phyloP scores from a whole-genome alignment of 2,329 filamentous ascomycete genomes.

The Cytospora piceae region DNA sequence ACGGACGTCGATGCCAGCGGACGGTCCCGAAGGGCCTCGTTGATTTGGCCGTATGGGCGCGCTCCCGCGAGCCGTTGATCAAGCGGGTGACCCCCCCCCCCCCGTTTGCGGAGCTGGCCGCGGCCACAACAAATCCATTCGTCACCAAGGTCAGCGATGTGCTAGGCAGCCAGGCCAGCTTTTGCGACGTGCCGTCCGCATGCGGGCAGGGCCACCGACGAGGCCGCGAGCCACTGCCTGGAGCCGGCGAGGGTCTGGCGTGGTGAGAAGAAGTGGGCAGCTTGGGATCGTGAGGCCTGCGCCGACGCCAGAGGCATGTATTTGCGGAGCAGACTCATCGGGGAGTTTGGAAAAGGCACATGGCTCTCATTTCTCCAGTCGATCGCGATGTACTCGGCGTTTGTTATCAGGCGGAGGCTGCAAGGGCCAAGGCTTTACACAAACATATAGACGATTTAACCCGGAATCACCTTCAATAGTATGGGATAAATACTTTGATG shows the following conservation, averaged over 20 bases:
- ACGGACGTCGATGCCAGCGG: constrained; percentile 44
- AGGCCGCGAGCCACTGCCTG: constrained; percentile 50
- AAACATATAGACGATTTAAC: too few relatives aligned
- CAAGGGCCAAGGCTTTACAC: too few relatives aligned
- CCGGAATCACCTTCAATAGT: too few relatives aligned
- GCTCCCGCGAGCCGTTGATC: constrained; percentile 31
- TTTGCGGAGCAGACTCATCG: constrained; percentile 31
- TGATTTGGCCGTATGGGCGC: constrained; percentile 43
- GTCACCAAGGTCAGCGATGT: constrained; percentile 51
- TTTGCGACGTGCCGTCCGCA: constrained; percentile 51
- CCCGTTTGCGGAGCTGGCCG: constrained; percentile 47
- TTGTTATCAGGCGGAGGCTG: background rate
- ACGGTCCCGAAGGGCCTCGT: constrained; percentile 49
- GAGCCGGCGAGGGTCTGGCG: constrained; percentile 44
- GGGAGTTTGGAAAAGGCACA: constrained; percentile 22
- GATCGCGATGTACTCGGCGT: constrained; percentile 1
- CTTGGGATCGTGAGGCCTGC: constrained; percentile 40
- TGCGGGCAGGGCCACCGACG: constrained; percentile 49
- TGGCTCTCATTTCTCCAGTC: constrained; percentile 26
- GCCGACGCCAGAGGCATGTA: constrained; percentile 27
- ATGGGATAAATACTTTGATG: too few relatives aligned
- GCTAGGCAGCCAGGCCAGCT: constrained; percentile 42
- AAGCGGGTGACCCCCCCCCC: constrained; percentile 41
- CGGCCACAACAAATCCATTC: constrained; percentile 46
- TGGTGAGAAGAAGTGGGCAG: constrained; percentile 40